Evolutionary conservation across 768 basidiomycete genomes (phyloP), one percentile per base, ranked within the genome.

Genomic region (Lentinus brumalis): DNA sequence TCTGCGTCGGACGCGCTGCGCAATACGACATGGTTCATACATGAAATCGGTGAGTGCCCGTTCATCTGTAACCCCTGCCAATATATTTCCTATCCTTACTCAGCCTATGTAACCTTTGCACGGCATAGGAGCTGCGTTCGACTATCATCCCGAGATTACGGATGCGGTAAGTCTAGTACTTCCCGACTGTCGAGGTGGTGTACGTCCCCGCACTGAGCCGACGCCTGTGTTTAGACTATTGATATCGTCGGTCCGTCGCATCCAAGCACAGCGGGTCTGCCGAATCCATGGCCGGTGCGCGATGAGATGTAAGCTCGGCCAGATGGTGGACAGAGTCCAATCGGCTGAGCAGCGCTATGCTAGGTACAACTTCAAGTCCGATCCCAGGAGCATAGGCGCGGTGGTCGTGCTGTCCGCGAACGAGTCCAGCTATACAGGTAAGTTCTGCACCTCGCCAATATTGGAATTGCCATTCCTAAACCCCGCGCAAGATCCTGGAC

Each of bases 341-440:
- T 35, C n/a, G 38, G 9, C 15, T 42, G 16, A 30, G 35, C 32
- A 15, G 12, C 30, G 4, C 1, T 12, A 26, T 40, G 40, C 59
- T 26, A 76, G 75, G 70, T 83, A 83, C 65, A 74, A 80, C 61
- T 81, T 79, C 74, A 76, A 77, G 54, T 77, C 76, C 14, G 79
- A 84, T 62, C 81, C 82, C 3, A 72, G 82, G 26, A 67, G 58
- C 4, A 66, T 79, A 10, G 80, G 82, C 5, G 80, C 80, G 2
- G 70, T 75, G 11, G 77, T 83, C 7, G 60, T 83, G 4, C 66
- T 83, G 11, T 77, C 80, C 0, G 83, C 80, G 2, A 74, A 83
- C 59, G 78, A 80, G 60, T 70, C 72, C 0, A 79, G 75, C 35
- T 82, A 81, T 59, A 69, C 61, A 31, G 73, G 79, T 80, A 38